Base-by-base conservation (phyloP, 2,329 filamentous ascomycete genomes). In the Uncinocarpus reesii region DNA sequence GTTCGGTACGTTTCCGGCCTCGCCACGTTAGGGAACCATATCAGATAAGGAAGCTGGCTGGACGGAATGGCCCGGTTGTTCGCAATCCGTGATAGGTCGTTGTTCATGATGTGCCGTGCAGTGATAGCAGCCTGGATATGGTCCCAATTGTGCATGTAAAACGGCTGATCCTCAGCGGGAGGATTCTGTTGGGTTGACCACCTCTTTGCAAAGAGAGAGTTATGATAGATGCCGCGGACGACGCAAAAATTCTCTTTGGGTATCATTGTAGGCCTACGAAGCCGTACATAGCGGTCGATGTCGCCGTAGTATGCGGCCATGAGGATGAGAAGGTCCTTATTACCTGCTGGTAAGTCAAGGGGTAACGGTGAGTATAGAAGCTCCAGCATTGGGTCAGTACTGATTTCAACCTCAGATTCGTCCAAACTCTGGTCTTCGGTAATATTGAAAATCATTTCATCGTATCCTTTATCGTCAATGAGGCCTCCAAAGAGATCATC, bases 291-390 rank as follows among this genome's bases (percentile, higher is more conserved):
- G 2, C 67, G 62, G 37, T 72, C 67, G 4, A 71, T 51, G 16
- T 71, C 60, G 1, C 68, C 67, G 0, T 58, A 49, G 18, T 62
- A 70, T 0, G 66, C 67, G 0, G 68, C 65, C 44, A 64, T 58
- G 3, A 58, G 52, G 10, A 70, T 66, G 1, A 71, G 56, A 0
- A 66, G 28, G 36, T 67, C 61, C 42, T 71, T 71, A 28, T 68
- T 57, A 2, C 63, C 50, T 0, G 56, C 50, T 1, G 67, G 68
- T 7, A 70, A 57, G 46, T 70, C 60, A 1, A 24, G 18, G 0
- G 66, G 68, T 0, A 71, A 55, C 1, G 65, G 65, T 5, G 34
- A 35, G 6, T 56, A 57, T 1, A 67, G 45, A 1, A 65, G 54
- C 7, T 47, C 29, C 2, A 50, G 29, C 52, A 51, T 47, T 24